Evolutionary conservation across 1,139 yeast species (phyloP).

Genomic region (Candida tropicalis): DNA sequence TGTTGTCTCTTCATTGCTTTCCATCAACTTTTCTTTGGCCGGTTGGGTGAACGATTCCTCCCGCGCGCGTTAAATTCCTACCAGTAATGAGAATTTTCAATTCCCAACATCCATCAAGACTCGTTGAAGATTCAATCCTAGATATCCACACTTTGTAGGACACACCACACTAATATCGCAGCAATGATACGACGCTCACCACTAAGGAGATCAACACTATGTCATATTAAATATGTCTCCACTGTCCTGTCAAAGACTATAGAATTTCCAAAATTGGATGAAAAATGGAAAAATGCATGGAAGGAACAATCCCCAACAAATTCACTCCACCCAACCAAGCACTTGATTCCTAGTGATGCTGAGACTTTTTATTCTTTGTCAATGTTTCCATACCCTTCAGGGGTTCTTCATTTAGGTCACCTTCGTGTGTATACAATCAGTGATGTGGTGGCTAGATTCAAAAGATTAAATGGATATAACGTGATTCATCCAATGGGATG

Average conservation of each 20-base stretch:
- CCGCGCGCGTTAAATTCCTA: too few relatives aligned
- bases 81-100: too few relatives aligned
- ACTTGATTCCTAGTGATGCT: constrained; percentile 19
- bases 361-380: constrained; percentile 68
- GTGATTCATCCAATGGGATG: constrained; percentile 98
- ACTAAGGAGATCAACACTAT: not conserved
- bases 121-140: too few relatives aligned
- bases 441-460: constrained; percentile 79
- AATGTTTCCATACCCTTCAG: constrained; percentile 97
- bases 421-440: constrained; percentile 88
- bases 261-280: constrained; percentile 30
- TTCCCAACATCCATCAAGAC: too few relatives aligned
- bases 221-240: not conserved
- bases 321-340: constrained; percentile 49
- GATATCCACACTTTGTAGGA: too few relatives aligned
- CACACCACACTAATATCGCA: not conserved
- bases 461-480: constrained; percentile 71
- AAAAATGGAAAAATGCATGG: constrained; percentile 61
- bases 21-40: constrained; percentile 11
- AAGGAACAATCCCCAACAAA: constrained; percentile 36
- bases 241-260: not conserved
- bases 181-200: not conserved
- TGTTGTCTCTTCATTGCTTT: constrained; percentile 1
- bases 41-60: too few relatives aligned
- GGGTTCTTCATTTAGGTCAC: constrained; percentile 90